Evolutionary conservation across 805 yeast species (phyloP).

Genomic region (Starmera quercuum): DNA sequence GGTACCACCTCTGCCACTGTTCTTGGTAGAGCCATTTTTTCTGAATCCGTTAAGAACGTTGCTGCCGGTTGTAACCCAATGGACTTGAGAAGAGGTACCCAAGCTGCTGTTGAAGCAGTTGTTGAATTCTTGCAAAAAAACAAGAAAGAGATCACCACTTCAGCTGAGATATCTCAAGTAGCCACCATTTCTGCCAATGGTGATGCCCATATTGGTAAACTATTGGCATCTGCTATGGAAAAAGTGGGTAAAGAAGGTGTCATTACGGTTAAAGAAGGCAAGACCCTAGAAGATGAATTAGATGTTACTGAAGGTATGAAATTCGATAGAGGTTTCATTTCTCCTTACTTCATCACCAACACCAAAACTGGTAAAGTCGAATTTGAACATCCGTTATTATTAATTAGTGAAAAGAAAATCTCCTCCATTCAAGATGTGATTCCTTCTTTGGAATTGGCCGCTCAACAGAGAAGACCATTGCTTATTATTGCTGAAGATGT

Average conservation of each 20-base stretch:
- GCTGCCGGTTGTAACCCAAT: slow-evolving; percentile 99
- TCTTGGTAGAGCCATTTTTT: slow-evolving; percentile 89
- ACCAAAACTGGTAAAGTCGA: slow-evolving; percentile 90
- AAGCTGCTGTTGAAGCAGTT: slow-evolving; percentile 92
- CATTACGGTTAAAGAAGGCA: slow-evolving; percentile 95
- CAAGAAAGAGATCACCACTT: slow-evolving; percentile 89
- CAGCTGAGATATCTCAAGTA: slow-evolving; percentile 94
- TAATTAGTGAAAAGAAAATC: slow-evolving; percentile 86
- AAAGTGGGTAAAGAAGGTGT: slow-evolving; percentile 99
- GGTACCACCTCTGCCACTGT: slow-evolving; percentile 98
- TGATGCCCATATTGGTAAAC: slow-evolving; percentile 82
- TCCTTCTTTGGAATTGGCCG: slow-evolving; percentile 89
- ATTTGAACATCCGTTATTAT: slow-evolving; percentile 84
- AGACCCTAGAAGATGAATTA: slow-evolving; percentile 91
- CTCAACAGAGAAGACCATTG: slow-evolving; percentile 88
- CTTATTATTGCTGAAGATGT: slow-evolving; percentile 91
- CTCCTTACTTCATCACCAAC: slow-evolving; percentile 94
- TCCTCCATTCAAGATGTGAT: slow-evolving; percentile 84
- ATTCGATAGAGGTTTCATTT: slow-evolving; percentile 94
- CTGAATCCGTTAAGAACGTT: slow-evolving; percentile 92
- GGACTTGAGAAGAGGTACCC: slow-evolving; percentile 96
- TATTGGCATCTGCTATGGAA: slow-evolving; percentile 94
- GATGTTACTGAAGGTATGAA: slow-evolving; percentile 98
- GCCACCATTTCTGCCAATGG: slow-evolving; percentile 98
- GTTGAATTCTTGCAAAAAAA: slow-evolving; percentile 75